Evolutionary conservation across 139 green algal genomes (phyloP), one percentile per base, ranked within the genome.

Genomic region (Picochlorum sp.): DNA sequence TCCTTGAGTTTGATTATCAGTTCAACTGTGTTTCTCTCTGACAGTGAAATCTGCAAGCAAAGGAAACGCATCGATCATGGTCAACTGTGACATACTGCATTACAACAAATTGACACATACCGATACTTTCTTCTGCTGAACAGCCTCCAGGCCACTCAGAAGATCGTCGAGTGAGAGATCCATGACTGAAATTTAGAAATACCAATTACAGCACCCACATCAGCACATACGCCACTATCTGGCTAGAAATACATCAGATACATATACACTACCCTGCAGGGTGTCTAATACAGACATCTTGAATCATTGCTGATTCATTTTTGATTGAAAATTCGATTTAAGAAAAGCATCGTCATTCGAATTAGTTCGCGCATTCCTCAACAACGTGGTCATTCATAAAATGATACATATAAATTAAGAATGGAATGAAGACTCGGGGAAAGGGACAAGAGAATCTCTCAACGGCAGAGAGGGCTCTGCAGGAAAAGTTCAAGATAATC

Each of bases 11-110:
- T 94, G 65, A 72, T 86, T 2, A 96, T 75, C 21, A 96, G 69
- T 70, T 96, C 90, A 15, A 96, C 81, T 5, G 94, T 79, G 57
- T 95, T 96, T 23, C 88, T 70, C 45, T 96, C 90, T 2, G 77
- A 88, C 2, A 96, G 74, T 15, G 81, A 70, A 0, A 76, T 66
- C 65, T 90, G 65, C 51, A 20, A 7, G 7, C 34, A 41, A 6
- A 72, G 14, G 15, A 15, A 30, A 23, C 3, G 0, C 1, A 13
- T 20, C 61, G 20, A 52, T 69, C 8, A 41, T 66, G 45, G 24
- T 4, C 18, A 68, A 45, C 7, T 15, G 9, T 66, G 30, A 16
- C 45, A 13, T 5, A 6, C 4, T 30, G 28, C 28, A 7, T n/a
- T 55, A 14, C 56, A 62, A 45, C 9, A 21, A 14, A 62, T 57